Evolutionary conservation across 306 rosid species (phyloP), one percentile per base, ranked within the genome.

Genomic region (Prunus mongolica): DNA sequence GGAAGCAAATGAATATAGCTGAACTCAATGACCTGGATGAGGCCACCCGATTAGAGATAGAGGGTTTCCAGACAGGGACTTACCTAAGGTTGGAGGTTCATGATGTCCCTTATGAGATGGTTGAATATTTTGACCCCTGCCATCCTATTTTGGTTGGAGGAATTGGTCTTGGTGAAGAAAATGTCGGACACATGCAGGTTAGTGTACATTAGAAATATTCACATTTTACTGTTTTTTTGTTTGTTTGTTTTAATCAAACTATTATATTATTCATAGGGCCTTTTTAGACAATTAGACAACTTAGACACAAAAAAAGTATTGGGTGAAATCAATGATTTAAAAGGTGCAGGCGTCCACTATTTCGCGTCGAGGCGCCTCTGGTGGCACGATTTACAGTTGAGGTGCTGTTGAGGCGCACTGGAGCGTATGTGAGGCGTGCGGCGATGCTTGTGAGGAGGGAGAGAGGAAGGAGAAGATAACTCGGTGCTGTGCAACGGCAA

Each of bases 131-230:
- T 78, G 91, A 89, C 79, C 97, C 97, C 70, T 86, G 82, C 88
- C 96, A 95, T 82, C 97, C 97, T 52, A 82, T 89, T 78, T 86
- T 95, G 89, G 90, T 95, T 55, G 97, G 99, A 78, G 99, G 97
- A 61, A 60, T 90, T 76, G 97, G 93, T 84, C 85, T 88, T 71
- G 97, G 92, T 63, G 99, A 95, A 88, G 97, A 92, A 74, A 88
- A 78, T 63, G 95, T 82, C 55, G 99, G 99, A 79, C 89, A 84
- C 82, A 95, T 95, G 99, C 99, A 95, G 99, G 99, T 95, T 46
- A 64, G 50, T 58, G 13, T 32, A 50, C 74, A 41, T 41, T 58
- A 13, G 5, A 30, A 74, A 52, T 69, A 19, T 16, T 51, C 27
- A 38, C 38, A 6, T 34, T 34, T 34, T 65, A 65, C 68, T 49